Conservation (phyloP, 75 land plant genomes). For the Cryptomeria japonica region DNA sequence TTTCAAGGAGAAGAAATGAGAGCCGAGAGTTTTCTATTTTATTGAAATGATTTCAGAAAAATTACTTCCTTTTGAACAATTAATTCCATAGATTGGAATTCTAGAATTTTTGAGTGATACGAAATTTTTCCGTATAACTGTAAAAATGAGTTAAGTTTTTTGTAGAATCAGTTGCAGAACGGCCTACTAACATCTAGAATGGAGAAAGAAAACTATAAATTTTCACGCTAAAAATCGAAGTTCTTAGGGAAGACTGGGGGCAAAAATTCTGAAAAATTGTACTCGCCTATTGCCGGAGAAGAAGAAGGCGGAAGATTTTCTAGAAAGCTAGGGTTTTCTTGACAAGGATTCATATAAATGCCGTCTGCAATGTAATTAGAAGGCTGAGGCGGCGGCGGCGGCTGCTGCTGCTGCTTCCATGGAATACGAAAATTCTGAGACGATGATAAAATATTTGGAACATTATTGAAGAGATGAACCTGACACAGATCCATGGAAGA, state of each 20-base stretch:
- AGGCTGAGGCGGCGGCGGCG: neutral
- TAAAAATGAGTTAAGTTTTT: too few relatives aligned
- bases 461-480: neutral
- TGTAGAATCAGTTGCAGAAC: too few relatives aligned
- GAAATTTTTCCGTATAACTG: too few relatives aligned
- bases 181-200: neutral
- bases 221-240: neutral
- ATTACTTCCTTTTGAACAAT: too few relatives aligned
- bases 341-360: neutral
- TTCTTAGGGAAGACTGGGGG: neutral
- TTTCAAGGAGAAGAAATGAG: too few relatives aligned
- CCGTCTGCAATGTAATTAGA: neutral
- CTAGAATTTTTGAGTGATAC: too few relatives aligned
- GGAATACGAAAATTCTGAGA: neutral
- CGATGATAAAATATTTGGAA: neutral
- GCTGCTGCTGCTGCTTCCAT: neutral
- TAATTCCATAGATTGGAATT: too few relatives aligned
- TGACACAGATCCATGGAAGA: neutral
- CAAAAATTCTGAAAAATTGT: neutral
- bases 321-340: neutral
- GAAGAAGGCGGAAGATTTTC: neutral
- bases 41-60: too few relatives aligned
- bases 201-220: neutral
- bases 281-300: neutral
- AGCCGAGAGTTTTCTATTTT: too few relatives aligned